These are phyloP conservation scores for Epichloe bromicola DNA, from an alignment of 2,329 filamentous ascomycete genomes.

Conservation along the genomic window DNA sequence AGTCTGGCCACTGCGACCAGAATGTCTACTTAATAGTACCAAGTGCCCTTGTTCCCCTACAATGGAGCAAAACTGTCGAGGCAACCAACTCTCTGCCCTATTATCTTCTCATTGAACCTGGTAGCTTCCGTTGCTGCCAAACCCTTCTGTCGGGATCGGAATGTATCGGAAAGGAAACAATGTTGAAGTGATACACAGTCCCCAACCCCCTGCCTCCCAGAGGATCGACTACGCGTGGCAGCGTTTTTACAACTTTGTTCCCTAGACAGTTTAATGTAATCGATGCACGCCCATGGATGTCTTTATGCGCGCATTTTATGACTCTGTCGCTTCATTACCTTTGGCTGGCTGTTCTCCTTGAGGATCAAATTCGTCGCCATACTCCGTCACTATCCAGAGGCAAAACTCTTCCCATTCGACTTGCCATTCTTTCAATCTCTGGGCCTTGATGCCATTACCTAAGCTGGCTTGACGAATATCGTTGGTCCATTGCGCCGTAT, in stretches of 20 bases:
- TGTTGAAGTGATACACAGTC: too few species aligned
- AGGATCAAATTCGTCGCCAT: constrained; percentile 45
- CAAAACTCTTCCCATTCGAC: constrained; percentile 82
- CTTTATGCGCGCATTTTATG: not conserved
- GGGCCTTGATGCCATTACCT: constrained; percentile 57
- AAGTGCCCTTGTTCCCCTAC: too few species aligned
- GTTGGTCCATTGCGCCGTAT: constrained; percentile 53
- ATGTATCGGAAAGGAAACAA: too few species aligned
- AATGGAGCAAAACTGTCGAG: too few species aligned
- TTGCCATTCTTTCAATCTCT: constrained; percentile 65
- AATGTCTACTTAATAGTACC: too few species aligned
- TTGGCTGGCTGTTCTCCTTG: constrained; percentile 8
- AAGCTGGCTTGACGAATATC: constrained; percentile 62
- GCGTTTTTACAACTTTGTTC: not conserved
- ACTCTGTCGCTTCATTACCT: not conserved
- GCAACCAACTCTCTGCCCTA: not conserved
- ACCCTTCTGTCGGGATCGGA: not conserved
- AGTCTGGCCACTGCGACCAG: too few species aligned
- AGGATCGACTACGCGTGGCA: not conserved
- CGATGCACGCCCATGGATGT: not conserved
- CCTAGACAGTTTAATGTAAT: not conserved
- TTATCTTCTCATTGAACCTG: not conserved
- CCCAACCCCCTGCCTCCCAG: too few species aligned
- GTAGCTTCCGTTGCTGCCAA: not conserved
- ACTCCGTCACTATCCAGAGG: constrained; percentile 77